Evolutionary conservation across 2,329 filamentous ascomycete genomes (phyloP).

Genomic region (Pseudogymnoascus sp.): DNA sequence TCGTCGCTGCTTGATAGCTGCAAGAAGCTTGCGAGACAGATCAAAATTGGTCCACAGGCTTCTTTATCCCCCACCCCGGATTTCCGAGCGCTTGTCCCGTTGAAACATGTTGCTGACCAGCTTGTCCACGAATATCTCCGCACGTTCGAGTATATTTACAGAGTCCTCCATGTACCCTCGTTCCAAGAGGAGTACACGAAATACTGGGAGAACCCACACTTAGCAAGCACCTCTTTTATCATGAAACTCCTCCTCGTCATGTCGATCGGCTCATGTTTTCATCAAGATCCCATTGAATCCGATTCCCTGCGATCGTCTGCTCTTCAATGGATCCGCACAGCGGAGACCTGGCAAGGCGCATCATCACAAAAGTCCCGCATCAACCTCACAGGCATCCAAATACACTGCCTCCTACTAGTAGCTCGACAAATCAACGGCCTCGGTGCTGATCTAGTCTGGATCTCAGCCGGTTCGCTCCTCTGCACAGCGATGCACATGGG

Average conservation of each 20-base stretch:
- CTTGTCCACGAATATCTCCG: slow-evolving; percentile 41
- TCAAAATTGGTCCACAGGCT: too few species aligned
- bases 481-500: slow-evolving; percentile 40
- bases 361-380: slow-evolving; percentile 34
- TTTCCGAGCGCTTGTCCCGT: too few species aligned
- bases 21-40: too few species aligned
- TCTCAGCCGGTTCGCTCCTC: slow-evolving; percentile 35
- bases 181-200: slow-evolving; percentile 43
- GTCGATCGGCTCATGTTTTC: slow-evolving; percentile 34
- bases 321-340: slow-evolving; percentile 35
- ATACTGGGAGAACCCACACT: slow-evolving; percentile 37
- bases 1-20: too few species aligned
- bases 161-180: slow-evolving; percentile 45
- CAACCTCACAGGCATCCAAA: slow-evolving; percentile 31
- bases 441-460: slow-evolving; percentile 36
- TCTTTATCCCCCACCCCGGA: too few species aligned
- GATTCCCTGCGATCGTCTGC: slow-evolving; percentile 26
- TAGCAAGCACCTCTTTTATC: slow-evolving; percentile 19
- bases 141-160: slow-evolving; percentile 43
- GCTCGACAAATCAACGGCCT: slow-evolving; percentile 36
- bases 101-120: slow-evolving; percentile 29
- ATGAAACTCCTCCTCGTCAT: slow-evolving; percentile 36
- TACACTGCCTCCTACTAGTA: slow-evolving; percentile 34
- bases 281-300: slow-evolving; percentile 18
- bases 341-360: slow-evolving; percentile 36